These are phyloP conservation scores for Spathaspora girioi DNA, from an alignment of 805 yeast genomes.

Conservation along the genomic window DNA sequence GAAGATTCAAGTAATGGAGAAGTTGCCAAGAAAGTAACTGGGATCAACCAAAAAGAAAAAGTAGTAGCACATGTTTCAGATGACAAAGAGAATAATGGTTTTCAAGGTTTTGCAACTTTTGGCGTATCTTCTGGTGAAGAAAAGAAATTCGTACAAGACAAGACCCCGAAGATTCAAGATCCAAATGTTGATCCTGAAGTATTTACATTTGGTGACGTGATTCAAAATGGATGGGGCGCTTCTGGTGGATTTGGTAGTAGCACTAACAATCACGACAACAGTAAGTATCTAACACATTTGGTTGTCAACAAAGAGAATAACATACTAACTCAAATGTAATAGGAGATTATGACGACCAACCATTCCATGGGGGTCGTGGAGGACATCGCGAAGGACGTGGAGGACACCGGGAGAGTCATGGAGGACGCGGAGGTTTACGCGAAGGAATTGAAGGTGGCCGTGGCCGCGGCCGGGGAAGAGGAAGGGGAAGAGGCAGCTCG, in stretches of 20 bases:
- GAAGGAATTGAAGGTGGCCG: neutral
- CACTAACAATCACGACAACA: neutral
- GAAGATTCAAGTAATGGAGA: neutral
- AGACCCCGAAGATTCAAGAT: neutral
- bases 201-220: neutral
- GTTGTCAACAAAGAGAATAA: neutral
- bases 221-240: conserved; percentile 1
- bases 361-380: neutral
- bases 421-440: conserved; percentile 1
- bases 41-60: neutral
- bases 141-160: neutral
- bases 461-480: conserved; percentile 4
- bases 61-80: neutral
- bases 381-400: neutral
- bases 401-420: conserved; percentile 1
- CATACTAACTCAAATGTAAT: neutral
- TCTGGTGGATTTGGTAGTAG: neutral
- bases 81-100: neutral
- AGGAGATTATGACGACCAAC: neutral
- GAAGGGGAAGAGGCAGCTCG: neutral
- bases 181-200: neutral
- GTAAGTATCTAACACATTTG: neutral
- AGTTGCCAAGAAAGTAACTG: neutral
- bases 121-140: neutral
- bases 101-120: neutral